Evolutionary conservation across 139 green algal species (phyloP).

Genomic region (Chara braunii): DNA sequence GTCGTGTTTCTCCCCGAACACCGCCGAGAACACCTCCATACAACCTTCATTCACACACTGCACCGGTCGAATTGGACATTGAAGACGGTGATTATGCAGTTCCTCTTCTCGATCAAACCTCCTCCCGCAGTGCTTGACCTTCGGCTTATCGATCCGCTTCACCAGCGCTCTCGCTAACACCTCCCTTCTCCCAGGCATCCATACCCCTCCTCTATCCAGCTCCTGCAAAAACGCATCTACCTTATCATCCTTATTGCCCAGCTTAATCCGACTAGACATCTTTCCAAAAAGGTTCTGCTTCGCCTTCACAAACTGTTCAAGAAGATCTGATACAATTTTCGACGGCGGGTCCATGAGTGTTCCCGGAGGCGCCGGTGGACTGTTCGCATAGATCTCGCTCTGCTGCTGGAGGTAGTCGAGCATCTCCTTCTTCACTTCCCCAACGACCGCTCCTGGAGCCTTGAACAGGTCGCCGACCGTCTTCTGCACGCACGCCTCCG

Average conservation of each 20-base stretch:
- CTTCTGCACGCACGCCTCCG: slow-evolving; percentile 2
- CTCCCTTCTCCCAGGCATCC: slow-evolving; percentile 2
- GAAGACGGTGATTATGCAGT: neutral
- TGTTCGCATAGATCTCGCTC: slow-evolving; percentile 6
- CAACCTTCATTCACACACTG: slow-evolving; percentile 6
- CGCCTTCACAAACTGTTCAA: slow-evolving; percentile 14
- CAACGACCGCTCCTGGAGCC: neutral
- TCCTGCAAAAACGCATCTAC: slow-evolving; percentile 7
- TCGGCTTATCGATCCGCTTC: neutral
- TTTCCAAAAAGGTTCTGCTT: slow-evolving; percentile 14
- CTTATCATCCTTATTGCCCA: slow-evolving; percentile 13
- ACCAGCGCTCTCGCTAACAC: slow-evolving; percentile 18
- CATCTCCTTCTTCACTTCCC: slow-evolving; percentile 15
- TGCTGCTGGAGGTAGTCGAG: neutral
- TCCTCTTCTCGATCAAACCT: slow-evolving; percentile 4
- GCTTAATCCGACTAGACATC: slow-evolving; percentile 1
- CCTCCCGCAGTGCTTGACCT: neutral
- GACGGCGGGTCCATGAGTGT: neutral
- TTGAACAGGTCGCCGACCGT: neutral
- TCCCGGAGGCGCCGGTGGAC: no score
- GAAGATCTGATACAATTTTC: neutral
- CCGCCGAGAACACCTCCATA: slow-evolving; percentile 1
- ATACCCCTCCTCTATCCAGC: slow-evolving; percentile 7
- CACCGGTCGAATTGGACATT: slow-evolving; percentile 11
- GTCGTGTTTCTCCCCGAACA: slow-evolving; percentile 4